Conservation (phyloP, 208 protist genomes). For the Trypanosoma rangeli region DNA sequence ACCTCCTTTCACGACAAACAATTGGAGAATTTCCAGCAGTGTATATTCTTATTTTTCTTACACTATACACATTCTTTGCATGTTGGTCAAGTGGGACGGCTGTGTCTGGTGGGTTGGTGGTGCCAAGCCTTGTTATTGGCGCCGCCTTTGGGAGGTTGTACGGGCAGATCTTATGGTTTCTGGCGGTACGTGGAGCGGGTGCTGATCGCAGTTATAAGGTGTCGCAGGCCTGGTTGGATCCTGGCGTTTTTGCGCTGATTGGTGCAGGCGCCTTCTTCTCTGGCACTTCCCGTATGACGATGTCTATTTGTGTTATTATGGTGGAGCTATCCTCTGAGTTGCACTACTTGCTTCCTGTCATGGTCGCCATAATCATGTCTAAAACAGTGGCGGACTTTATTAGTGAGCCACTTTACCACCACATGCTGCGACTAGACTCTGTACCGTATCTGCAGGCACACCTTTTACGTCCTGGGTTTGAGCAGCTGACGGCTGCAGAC, state of each 20-base stretch:
- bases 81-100: slow-evolving; percentile 70
- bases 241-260: slow-evolving; percentile 92
- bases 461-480: slow-evolving; percentile 71
- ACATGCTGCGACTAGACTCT: slow-evolving; percentile 86
- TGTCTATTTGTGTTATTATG: slow-evolving; percentile 95
- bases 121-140: slow-evolving; percentile 91
- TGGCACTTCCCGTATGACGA: slow-evolving; percentile 91
- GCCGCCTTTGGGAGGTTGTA: slow-evolving; percentile 84
- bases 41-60: slow-evolving; percentile 72
- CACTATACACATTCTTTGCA: slow-evolving; percentile 83
- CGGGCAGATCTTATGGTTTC: slow-evolving; percentile 74
- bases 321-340: slow-evolving; percentile 93
- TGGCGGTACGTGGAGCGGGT: slow-evolving; percentile 29
- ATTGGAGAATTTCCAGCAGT: slow-evolving; percentile 62
- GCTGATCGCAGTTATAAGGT: slow-evolving; percentile 50
- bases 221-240: slow-evolving; percentile 82
- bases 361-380: slow-evolving; percentile 92
- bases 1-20: slow-evolving; percentile 88
- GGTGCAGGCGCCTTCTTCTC: slow-evolving; percentile 91
- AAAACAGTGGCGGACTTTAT: slow-evolving; percentile 90
- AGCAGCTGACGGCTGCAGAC: slow-evolving; percentile 85
- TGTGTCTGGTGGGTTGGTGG: slow-evolving; percentile 87
- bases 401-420: slow-evolving; percentile 90
- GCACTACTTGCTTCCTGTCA: slow-evolving; percentile 93
- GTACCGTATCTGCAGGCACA: slow-evolving; percentile 85